Base-by-base conservation (phyloP, 768 basidiomycete species). In the Kwoniella europaea region DNA sequence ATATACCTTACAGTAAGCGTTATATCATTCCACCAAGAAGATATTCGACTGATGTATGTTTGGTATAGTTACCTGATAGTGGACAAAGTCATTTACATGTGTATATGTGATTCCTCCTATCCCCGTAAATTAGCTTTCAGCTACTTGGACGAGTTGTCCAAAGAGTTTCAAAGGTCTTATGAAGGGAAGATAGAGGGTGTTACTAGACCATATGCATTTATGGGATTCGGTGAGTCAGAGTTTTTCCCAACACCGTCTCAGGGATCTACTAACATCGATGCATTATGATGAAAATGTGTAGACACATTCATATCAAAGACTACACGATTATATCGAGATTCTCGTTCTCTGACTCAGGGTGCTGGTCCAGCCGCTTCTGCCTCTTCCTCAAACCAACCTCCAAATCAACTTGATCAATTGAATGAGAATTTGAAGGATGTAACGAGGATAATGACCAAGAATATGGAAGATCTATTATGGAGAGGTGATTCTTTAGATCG, bases 221-320 rank as follows among this genome's bases (percentile, higher is more conserved):
- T 98, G 70, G 94, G 97, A 58, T 99, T 99, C 78, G 94, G 94
- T 95, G 78, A 75, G 92, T 86, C 13, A 6, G 1, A 35, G 35
- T 35, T 1, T 6, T 0, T 35, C 7, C 35, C 35, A 35, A 6
- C 7, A 35, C 7, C 5, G 35, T 35, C 35, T 61, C 4, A 18
- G 10, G 24, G 59, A 43, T n/a, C 24, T 60, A 41, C 58, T 29
- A 18, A 27, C 58, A 60, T n/a, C 12, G 24, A 27, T 35, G 24
- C 18, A 60, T 18, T 4, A 29, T 52, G 5, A 6, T 16, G 15
- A 6, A 1, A 42, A 0, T 63, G 46, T 22, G 12, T 62, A 98
- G 97, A 99, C 81, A 98, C 96, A 0, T 99, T 99, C 85, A 99
- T 99, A 90, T 92, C 92, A 54, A 98, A 97, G 84, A 98, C 97